phyloP scores from a whole-genome alignment of 352 stramenopile genomes.

The Phytopythium delawarense region DNA sequence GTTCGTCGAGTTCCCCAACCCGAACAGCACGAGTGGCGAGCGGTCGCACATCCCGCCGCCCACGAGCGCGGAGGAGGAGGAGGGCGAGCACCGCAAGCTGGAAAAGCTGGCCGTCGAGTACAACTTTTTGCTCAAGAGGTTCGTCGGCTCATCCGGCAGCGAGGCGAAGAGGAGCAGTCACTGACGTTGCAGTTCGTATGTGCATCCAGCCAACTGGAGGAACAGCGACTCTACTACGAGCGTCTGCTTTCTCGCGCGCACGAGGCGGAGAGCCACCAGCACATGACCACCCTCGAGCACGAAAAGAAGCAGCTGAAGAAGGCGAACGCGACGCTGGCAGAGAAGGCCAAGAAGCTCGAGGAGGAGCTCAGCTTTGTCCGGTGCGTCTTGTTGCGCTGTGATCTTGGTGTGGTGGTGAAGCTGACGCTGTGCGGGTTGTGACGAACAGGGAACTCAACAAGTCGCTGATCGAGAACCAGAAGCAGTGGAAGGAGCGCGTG shows the following conservation, averaged over 20 bases:
- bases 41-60: conserved; percentile 60
- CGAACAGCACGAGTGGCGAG: conserved; percentile 64
- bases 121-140: conserved; percentile 95
- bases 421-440: neutral
- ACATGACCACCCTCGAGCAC: conserved; percentile 56
- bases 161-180: neutral
- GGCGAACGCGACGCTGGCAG: conserved; percentile 49
- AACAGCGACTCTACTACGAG: conserved; percentile 94
- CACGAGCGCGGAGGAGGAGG: conserved; percentile 83
- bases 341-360: conserved; percentile 74
- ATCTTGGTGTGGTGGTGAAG: neutral
- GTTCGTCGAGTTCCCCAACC: conserved; percentile 94
- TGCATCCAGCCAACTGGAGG: conserved; percentile 86
- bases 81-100: conserved; percentile 92
- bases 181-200: neutral
- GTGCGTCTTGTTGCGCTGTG: conserved; percentile 15
- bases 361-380: conserved; percentile 81
- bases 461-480: conserved; percentile 85
- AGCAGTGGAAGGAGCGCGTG: conserved; percentile 85
- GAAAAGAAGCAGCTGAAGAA: conserved; percentile 83
- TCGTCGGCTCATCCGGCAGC: neutral
- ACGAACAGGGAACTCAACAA: conserved; percentile 75
- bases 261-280: conserved; percentile 50
- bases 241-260: conserved; percentile 54
- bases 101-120: conserved; percentile 96